phyloP scores from a whole-genome alignment of 768 basidiomycete genomes.

The Podaxis sp. region DNA sequence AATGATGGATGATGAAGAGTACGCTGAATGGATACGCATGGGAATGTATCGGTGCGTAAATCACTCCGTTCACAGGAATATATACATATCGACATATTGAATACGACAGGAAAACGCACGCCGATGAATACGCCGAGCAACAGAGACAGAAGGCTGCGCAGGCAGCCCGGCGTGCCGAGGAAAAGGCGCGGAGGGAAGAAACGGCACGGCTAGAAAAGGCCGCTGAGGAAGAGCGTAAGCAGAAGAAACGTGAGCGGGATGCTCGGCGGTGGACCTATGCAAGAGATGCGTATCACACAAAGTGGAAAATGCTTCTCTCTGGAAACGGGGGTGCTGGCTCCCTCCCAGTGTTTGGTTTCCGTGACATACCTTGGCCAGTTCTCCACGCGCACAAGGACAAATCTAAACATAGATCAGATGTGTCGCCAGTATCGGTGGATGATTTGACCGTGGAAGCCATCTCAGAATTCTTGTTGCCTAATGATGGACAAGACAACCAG shows the following conservation, averaged over 20 bases:
- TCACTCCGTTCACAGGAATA: neutral
- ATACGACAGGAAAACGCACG: conserved; percentile 60
- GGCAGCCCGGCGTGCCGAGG: conserved; percentile 51
- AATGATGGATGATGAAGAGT: conserved; percentile 81
- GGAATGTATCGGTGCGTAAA: conserved; percentile 80
- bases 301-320: conserved; percentile 54
- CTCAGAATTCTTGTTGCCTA: conserved; percentile 52
- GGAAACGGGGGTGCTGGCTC: conserved; percentile 21
- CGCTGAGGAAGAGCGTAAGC: conserved; percentile 51
- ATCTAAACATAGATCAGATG: conserved; percentile 16
- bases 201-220: conserved; percentile 46
- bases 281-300: conserved; percentile 50
- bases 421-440: conserved; percentile 31
- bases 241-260: conserved; percentile 47
- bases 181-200: conserved; percentile 54
- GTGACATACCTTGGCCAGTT: conserved; percentile 77
- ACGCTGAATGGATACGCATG: conserved; percentile 80
- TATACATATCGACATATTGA: conserved; percentile 4
- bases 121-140: conserved; percentile 63
- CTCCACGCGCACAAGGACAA: conserved; percentile 31
- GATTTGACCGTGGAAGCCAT: conserved; percentile 57
- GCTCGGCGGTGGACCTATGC: conserved; percentile 41
- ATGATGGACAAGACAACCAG: conserved; percentile 26
- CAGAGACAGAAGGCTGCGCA: conserved; percentile 51
- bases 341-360: conserved; percentile 38